phyloP scores from a whole-genome alignment of 257 asterid species.

The Petrea volubilis region DNA sequence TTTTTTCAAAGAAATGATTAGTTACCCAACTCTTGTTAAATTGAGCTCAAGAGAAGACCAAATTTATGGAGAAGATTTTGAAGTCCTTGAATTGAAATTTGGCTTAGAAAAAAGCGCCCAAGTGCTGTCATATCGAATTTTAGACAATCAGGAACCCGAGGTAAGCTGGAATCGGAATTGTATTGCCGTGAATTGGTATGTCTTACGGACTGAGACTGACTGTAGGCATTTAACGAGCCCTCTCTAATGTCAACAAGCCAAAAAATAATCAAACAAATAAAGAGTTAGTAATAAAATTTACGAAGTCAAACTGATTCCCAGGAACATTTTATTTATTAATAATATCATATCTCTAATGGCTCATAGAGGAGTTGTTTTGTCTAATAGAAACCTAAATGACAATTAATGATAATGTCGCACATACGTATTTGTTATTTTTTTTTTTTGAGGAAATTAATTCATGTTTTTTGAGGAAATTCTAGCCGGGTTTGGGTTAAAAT shows the following conservation, averaged over 20 bases:
- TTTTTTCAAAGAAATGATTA: constrained; percentile 11
- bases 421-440: background rate
- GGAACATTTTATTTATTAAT: background rate
- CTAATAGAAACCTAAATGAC: background rate
- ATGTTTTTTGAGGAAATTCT: background rate
- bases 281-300: background rate
- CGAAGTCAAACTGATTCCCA: background rate
- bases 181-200: background rate
- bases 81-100: background rate
- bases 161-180: constrained; percentile 8
- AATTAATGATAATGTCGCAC: background rate
- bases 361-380: background rate
- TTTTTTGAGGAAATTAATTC: background rate
- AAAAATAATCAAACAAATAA: background rate
- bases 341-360: background rate
- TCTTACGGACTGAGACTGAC: background rate
- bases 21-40: constrained; percentile 33
- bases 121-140: background rate
- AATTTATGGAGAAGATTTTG: constrained; percentile 15
- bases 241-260: background rate
- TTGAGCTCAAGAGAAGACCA: constrained; percentile 28
- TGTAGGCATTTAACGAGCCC: background rate
- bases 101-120: background rate
- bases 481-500: too few relatives aligned
- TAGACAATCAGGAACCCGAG: background rate